Conservation (phyloP, 768 basidiomycete species). For the Pleurotus eryngii region DNA sequence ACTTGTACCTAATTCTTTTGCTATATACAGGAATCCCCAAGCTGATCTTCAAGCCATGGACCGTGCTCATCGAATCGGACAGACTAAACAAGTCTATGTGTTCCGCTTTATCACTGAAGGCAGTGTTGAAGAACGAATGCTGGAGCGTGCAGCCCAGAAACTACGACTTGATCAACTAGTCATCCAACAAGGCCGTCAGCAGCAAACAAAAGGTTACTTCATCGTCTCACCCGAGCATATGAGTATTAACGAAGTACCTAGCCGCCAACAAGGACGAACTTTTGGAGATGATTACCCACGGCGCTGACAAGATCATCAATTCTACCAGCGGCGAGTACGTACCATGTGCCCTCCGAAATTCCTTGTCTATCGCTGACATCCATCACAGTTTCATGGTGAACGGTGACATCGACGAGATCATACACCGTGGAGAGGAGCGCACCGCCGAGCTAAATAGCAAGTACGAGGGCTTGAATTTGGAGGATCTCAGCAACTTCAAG, state of each 20-base stretch:
- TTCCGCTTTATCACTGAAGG: slow-evolving; percentile 97
- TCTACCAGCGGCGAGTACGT: slow-evolving; percentile 55
- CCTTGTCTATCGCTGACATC: background rate
- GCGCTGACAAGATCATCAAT: slow-evolving; percentile 96
- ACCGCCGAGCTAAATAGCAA: slow-evolving; percentile 86
- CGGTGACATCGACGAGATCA: slow-evolving; percentile 93
- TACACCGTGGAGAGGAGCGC: slow-evolving; percentile 85
- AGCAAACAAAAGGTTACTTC: slow-evolving; percentile 67
- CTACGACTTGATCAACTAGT: slow-evolving; percentile 92
- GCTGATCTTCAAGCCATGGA: slow-evolving; percentile 99
- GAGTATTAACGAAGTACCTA: slow-evolving; percentile 20
- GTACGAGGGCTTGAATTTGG: slow-evolving; percentile 89
- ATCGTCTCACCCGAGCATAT: background rate
- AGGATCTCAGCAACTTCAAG: slow-evolving; percentile 97
- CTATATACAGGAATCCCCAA: slow-evolving; percentile 83
- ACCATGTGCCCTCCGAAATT: background rate
- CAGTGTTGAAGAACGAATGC: slow-evolving; percentile 93
- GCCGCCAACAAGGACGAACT: slow-evolving; percentile 95
- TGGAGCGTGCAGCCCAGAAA: slow-evolving; percentile 95
- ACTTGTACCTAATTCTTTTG: background rate
- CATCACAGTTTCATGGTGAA: slow-evolving; percentile 63
- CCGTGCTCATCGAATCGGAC: slow-evolving; percentile 93
- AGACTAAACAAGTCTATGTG: slow-evolving; percentile 96
- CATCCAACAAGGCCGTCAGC: slow-evolving; percentile 91
- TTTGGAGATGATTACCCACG: slow-evolving; percentile 97